A percentile compares a stretch with the other conserved stretches of the same genome.
phyloP scores from a whole-genome alignment of 148 eudicot species.

The Fagopyrum esculentum region DNA sequence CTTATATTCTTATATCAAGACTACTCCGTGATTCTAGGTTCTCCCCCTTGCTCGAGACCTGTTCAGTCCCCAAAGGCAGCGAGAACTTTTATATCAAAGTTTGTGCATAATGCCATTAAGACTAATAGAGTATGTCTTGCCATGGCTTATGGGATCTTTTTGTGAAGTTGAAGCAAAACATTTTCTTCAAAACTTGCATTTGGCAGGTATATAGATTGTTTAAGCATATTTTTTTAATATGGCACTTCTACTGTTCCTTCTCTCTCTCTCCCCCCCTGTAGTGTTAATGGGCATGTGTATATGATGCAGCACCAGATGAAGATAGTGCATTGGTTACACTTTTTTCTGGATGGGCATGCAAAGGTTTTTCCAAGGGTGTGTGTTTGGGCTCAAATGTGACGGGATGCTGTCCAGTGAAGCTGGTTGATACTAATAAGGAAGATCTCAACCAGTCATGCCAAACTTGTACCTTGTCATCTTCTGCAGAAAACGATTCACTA shows the following conservation, averaged over 20 bases:
- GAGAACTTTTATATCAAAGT: slow-evolving; percentile 83
- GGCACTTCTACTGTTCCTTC: neutral
- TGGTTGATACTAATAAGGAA: slow-evolving; percentile 29
- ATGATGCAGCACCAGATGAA: slow-evolving; percentile 65
- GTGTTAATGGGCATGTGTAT: neutral
- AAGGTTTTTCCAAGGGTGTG: slow-evolving; percentile 53
- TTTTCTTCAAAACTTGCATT: slow-evolving; percentile 68
- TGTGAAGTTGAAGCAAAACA: slow-evolving; percentile 64
- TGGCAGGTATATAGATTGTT: slow-evolving; percentile 62
- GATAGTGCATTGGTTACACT: slow-evolving; percentile 77
- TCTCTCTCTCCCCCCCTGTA: neutral
- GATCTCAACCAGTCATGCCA: slow-evolving; percentile 28
- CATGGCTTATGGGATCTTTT: slow-evolving; percentile 88
- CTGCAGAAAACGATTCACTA: slow-evolving; percentile 19
- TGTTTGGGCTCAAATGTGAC: slow-evolving; percentile 56
- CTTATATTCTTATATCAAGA: neutral
- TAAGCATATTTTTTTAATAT: neutral
- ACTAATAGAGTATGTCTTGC: slow-evolving; percentile 83
- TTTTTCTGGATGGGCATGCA: slow-evolving; percentile 97
- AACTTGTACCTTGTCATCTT: slow-evolving; percentile 24
- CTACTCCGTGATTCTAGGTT: slow-evolving; percentile 31
- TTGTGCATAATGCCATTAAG: slow-evolving; percentile 90
- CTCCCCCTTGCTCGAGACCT: slow-evolving; percentile 78
- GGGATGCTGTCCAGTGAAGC: slow-evolving; percentile 58
- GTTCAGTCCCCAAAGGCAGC: slow-evolving; percentile 64